phyloP scores from a whole-genome alignment of 805 yeast species.

The Starmerella floris region DNA sequence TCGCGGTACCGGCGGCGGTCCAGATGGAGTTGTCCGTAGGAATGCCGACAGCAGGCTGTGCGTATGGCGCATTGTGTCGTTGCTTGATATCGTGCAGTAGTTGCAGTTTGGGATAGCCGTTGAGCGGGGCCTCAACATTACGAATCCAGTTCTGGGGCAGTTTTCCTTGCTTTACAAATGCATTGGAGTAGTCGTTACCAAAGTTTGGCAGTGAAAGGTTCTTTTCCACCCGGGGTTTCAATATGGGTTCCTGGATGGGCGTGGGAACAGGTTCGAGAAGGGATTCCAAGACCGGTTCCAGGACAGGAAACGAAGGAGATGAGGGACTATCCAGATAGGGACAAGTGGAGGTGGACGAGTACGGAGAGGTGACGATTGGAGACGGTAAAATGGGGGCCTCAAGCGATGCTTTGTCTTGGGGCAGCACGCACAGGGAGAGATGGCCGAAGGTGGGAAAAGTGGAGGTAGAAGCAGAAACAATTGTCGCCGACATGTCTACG shows the following conservation, averaged over 20 bases:
- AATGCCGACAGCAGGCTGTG: conserved; percentile 54
- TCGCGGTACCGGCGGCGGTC: background rate
- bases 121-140: conserved; percentile 52
- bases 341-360: too few relatives aligned
- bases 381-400: too few relatives aligned
- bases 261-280: too few relatives aligned
- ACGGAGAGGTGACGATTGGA: too few relatives aligned
- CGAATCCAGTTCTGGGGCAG: conserved; percentile 53
- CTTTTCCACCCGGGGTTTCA: background rate
- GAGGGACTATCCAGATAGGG: too few relatives aligned
- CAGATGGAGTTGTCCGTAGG: background rate
- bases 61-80: conserved; percentile 39
- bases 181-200: conserved; percentile 61
- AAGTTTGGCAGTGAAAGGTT: conserved; percentile 22
- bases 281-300: too few relatives aligned
- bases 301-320: too few relatives aligned
- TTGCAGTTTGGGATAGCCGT: conserved; percentile 78
- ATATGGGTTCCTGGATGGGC: too few relatives aligned
- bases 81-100: conserved; percentile 52
- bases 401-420: background rate
- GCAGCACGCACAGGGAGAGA: background rate
- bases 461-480: background rate
- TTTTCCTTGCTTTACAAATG: conserved; percentile 31
- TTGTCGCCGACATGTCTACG: background rate
- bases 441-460: background rate